Conservation (phyloP, 2,329 filamentous ascomycete genomes). For the Teratosphaeria destructans region DNA sequence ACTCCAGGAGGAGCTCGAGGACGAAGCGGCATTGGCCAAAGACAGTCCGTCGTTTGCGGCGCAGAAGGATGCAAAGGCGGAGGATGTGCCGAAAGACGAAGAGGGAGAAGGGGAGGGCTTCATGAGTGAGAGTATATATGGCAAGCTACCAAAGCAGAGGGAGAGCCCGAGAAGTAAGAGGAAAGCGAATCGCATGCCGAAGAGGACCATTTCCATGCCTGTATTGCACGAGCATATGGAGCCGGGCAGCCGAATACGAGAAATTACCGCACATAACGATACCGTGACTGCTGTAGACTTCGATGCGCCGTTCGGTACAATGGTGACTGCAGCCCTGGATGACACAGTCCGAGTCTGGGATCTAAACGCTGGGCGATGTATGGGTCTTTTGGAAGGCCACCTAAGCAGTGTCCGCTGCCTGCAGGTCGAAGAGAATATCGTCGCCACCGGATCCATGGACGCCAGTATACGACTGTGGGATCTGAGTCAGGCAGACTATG, state of each 20-base stretch:
- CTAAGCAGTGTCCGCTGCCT: constrained; percentile 85
- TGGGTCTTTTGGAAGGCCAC: constrained; percentile 85
- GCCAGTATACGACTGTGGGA: constrained; percentile 94
- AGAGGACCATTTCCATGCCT: constrained; percentile 75
- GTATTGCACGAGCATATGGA: constrained; percentile 93
- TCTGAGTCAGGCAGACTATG: constrained; percentile 76
- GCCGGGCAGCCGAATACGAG: constrained; percentile 75
- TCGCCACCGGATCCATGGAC: constrained; percentile 89
- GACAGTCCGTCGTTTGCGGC: constrained; percentile 24
- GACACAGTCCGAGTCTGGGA: constrained; percentile 96
- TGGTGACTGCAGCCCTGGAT: constrained; percentile 86
- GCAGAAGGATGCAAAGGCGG: constrained; percentile 39
- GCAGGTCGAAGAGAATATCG: constrained; percentile 90
- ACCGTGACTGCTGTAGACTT: constrained; percentile 86
- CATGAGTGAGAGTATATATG: constrained; percentile 97
- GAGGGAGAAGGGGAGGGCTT: constrained; percentile 45
- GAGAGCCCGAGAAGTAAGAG: constrained; percentile 44
- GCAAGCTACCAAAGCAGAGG: constrained; percentile 59
- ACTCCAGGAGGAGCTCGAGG: constrained; percentile 48
- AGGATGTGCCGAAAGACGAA: constrained; percentile 25
- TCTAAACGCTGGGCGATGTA: constrained; percentile 82
- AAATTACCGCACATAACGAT: constrained; percentile 81
- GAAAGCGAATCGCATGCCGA: constrained; percentile 37
- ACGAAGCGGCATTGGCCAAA: constrained; percentile 36
- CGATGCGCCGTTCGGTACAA: constrained; percentile 89